These are phyloP conservation scores for Penstemon barbatus DNA, from an alignment of 257 asterid species.

Conservation along the genomic window DNA sequence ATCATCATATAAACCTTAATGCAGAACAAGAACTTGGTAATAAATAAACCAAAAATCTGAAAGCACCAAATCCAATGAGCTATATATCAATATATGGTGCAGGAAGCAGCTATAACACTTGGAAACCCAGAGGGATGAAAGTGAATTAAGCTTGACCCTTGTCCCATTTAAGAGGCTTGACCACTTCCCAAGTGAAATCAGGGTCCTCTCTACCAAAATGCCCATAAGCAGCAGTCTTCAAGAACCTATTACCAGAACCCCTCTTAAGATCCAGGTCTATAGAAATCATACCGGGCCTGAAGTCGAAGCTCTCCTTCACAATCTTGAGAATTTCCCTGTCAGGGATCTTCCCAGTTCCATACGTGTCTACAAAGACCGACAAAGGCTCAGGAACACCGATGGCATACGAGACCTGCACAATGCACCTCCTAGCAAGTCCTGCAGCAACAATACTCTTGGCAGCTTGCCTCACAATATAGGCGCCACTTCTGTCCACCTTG, in stretches of 20 bases:
- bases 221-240: constrained; percentile 50
- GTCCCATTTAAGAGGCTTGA: constrained; percentile 46
- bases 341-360: constrained; percentile 43
- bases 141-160: constrained; percentile 17
- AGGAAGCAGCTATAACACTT: background rate
- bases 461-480: constrained; percentile 44
- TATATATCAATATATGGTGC: background rate
- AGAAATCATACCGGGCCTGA: constrained; percentile 51
- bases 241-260: constrained; percentile 39
- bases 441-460: constrained; percentile 48
- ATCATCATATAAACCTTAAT: background rate
- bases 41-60: constrained; percentile 13
- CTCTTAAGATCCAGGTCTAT: constrained; percentile 45
- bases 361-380: constrained; percentile 46
- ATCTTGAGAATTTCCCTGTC: constrained; percentile 40
- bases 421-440: constrained; percentile 47
- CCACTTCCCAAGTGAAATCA: constrained; percentile 52
- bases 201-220: constrained; percentile 47
- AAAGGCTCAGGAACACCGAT: constrained; percentile 47
- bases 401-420: constrained; percentile 49
- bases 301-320: constrained; percentile 44
- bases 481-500: constrained; percentile 43
- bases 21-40: background rate
- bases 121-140: background rate
- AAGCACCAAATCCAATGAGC: background rate